These are phyloP conservation scores for Parsonsia alboflavescens DNA, from an alignment of 257 asterid species.

Conservation along the genomic window DNA sequence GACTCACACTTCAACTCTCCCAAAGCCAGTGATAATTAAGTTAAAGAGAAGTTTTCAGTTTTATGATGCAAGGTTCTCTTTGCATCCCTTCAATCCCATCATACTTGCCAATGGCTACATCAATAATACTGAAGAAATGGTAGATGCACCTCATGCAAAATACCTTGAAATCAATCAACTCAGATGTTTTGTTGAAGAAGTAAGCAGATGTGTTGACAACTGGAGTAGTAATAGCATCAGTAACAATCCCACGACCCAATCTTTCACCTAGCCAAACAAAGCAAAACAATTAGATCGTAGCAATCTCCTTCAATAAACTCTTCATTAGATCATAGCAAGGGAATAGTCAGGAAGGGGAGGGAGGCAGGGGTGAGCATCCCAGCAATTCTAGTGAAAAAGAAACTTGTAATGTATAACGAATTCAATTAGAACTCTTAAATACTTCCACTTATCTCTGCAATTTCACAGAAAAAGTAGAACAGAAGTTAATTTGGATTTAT, in stretches of 20 bases:
- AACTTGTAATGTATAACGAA: not conserved
- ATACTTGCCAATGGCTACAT: not conserved
- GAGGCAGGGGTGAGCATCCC: not conserved
- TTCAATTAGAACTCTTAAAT: not conserved
- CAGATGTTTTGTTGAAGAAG: constrained; percentile 78
- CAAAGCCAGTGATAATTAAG: not conserved
- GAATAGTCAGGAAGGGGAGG: not conserved
- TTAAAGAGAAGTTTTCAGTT: not conserved
- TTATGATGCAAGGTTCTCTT: not conserved
- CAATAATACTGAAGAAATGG: not conserved
- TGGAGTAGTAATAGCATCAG: constrained; percentile 90
- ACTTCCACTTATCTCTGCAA: not conserved
- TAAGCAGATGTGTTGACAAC: constrained; percentile 89
- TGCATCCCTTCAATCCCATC: not conserved
- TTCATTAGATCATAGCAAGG: not conserved
- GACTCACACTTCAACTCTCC: not conserved
- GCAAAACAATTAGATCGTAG: not conserved
- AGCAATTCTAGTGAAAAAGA: not conserved
- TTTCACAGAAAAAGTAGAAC: not conserved
- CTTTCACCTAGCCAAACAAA: constrained; percentile 65
- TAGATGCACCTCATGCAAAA: constrained; percentile 1
- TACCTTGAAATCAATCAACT: constrained; percentile 92
- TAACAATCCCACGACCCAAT: constrained; percentile 72
- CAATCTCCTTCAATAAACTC: not conserved
- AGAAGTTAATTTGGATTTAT: not conserved